Evolutionary conservation across 2,329 filamentous ascomycete species (phyloP), one percentile per base, ranked within the genome.

Genomic region (Fusarium mexicanum): DNA sequence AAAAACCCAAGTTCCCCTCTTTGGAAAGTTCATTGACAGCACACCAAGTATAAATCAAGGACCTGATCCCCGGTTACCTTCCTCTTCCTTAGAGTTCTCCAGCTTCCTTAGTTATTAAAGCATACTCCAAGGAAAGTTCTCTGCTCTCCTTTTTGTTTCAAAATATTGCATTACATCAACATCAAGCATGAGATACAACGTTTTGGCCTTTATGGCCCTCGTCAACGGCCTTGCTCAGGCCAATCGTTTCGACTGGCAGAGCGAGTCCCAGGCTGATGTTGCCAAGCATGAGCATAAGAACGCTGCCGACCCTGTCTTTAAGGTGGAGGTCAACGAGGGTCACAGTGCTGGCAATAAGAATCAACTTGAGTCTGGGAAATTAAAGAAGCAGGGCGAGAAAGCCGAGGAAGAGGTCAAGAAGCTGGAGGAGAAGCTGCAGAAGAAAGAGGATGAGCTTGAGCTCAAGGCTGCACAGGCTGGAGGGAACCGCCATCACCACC

Each of bases 181-280:
- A 54, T 65, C 48, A 64, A 67, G 44, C 24, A 80, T 80, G 78
- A 74, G 71, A 50, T 71, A 65, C 71, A 74, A 74, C 55, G 38
- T 71, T 43, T 55, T 80, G 61, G 76, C 72, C 71, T 48, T 75
- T 20, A 46, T 78, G 76, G 77, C 76, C 55, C 43, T 78, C 24
- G 60, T 73, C 40, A 73, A 67, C 50, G 72, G 76, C 53, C 55
- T 77, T 46, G 72, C 74, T 55, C 74, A 78, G 38, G 77, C 76
- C 29, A 62, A 64, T 41, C 47, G 69, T 24, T 59, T 69, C 35
- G 53, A 59, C 47, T 62, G 53, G 57, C 64, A 65, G 33, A 55
- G 59, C 47, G 57, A 64, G 20, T 43, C 65, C 9, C 20, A 58
- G 17, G 43, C 72, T 33, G 60, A 71, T 20, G 38, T 50, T 54